Percentiles rank a stretch among this genome's conserved stretches.
Conservation (phyloP, 805 yeast genomes). For the Torulaspora indica region DNA sequence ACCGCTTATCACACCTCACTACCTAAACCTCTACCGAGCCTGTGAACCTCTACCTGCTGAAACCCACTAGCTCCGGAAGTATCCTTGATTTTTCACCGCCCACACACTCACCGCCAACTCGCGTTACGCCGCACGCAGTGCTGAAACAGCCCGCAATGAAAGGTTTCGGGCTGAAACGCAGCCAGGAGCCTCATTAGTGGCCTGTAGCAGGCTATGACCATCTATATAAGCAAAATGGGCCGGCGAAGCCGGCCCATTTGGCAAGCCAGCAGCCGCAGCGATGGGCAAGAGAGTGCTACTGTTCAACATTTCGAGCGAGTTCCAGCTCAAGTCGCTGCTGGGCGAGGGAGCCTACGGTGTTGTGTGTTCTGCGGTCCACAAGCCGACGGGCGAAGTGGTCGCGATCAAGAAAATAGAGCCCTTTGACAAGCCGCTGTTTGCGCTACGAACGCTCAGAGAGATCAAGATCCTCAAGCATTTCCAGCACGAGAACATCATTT, state of each 20-base stretch:
- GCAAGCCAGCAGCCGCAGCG: neutral
- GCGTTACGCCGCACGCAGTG: neutral
- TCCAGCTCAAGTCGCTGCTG: slow-evolving; percentile 75
- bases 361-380: slow-evolving; percentile 84
- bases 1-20: no score
- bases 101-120: no score
- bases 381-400: slow-evolving; percentile 81
- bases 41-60: no score
- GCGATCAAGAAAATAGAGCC: slow-evolving; percentile 95
- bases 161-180: neutral
- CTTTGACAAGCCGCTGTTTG: slow-evolving; percentile 82
- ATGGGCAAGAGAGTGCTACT: slow-evolving; percentile 48
- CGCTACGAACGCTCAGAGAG: slow-evolving; percentile 84
- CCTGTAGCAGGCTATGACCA: no score
- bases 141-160: neutral
- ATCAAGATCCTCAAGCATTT: slow-evolving; percentile 84
- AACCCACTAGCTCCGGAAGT: neutral
- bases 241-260: no score
- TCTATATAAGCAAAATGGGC: no score
- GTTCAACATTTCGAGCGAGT: slow-evolving; percentile 83
- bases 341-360: slow-evolving; percentile 98
- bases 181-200: neutral
- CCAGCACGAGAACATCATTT: slow-evolving; percentile 88
- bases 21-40: no score
- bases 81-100: neutral